Evolutionary conservation across 495 filamentous ascomycete species (phyloP).

Genomic region (Talaromyces wortmannii): DNA sequence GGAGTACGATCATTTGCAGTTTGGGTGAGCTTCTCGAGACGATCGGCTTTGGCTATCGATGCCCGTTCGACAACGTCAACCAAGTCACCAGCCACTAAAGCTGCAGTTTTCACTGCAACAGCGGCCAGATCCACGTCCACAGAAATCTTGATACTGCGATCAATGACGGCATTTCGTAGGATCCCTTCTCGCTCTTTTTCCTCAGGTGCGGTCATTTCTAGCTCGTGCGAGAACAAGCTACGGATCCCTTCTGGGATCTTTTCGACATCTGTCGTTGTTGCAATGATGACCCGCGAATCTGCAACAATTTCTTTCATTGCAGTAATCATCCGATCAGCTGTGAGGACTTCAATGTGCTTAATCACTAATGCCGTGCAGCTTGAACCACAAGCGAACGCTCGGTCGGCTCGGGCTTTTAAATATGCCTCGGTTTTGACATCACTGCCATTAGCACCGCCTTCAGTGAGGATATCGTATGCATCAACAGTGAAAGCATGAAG

Average conservation of each 20-base stretch:
- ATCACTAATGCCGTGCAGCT: constrained; percentile 78
- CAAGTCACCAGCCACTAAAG: constrained; percentile 88
- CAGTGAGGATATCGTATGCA: constrained; percentile 86
- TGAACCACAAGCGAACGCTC: constrained; percentile 80
- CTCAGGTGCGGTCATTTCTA: constrained; percentile 89
- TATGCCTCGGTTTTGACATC: constrained; percentile 93
- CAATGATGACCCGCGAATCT: constrained; percentile 72
- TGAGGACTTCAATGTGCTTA: constrained; percentile 83
- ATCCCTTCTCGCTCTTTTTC: constrained; percentile 89
- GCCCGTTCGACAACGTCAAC: constrained; percentile 93
- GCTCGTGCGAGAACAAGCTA: constrained; percentile 88
- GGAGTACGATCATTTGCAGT: constrained; percentile 24
- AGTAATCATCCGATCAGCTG: constrained; percentile 78
- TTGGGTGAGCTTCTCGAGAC: constrained; percentile 64
- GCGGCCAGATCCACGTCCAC: constrained; percentile 74
- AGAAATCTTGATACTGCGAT: constrained; percentile 63
- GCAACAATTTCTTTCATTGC: constrained; percentile 73
- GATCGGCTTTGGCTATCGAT: constrained; percentile 60
- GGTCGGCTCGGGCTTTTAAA: constrained; percentile 76
- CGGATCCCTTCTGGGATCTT: constrained; percentile 86
- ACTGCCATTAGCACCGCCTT: constrained; percentile 75
- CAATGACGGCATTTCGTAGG: constrained; percentile 66
- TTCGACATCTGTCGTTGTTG: constrained; percentile 90
- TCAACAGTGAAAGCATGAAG: constrained; percentile 86
- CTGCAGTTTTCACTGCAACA: constrained; percentile 91